A percentile compares a stretch with the other conserved stretches of the same genome.
phyloP scores from a whole-genome alignment of 441 rosid species.

The Codiaeum variegatum region DNA sequence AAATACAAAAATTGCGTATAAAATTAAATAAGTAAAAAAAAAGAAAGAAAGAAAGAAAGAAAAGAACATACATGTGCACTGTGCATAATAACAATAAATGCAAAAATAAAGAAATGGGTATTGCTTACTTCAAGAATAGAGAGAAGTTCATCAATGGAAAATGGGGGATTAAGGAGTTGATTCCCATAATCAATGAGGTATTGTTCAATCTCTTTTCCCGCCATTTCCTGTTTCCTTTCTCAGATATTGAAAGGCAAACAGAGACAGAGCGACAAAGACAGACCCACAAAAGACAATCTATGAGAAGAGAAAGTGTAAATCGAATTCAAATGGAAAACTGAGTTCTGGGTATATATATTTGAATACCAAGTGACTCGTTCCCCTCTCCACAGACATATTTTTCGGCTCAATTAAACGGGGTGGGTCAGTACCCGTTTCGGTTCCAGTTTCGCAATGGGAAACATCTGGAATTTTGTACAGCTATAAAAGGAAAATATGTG shows the following conservation, averaged over 20 bases:
- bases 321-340: neutral
- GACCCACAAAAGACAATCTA: neutral
- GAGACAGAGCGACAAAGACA: neutral
- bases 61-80: constrained; percentile 2
- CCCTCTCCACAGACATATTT: neutral
- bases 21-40: neutral
- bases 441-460: neutral
- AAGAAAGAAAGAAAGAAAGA: too few relatives aligned
- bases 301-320: neutral
- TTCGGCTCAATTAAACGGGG: neutral
- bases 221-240: constrained; percentile 12
- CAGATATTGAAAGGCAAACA: neutral
- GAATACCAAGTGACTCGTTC: neutral
- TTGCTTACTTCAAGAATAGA: constrained; percentile 18
- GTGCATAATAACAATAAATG: neutral
- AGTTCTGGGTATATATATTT: neutral
- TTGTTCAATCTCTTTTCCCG: constrained; percentile 20
- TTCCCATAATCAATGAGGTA: constrained; percentile 15
- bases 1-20: neutral
- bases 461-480: neutral
- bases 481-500: too few relatives aligned
- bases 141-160: constrained; percentile 22
- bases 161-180: constrained; percentile 21
- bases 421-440: constrained; percentile 4
- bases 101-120: constrained; percentile 6